Evolutionary conservation across 1,284 basidiomycete genomes (phyloP).

Genomic region (Peniophora sp.): DNA sequence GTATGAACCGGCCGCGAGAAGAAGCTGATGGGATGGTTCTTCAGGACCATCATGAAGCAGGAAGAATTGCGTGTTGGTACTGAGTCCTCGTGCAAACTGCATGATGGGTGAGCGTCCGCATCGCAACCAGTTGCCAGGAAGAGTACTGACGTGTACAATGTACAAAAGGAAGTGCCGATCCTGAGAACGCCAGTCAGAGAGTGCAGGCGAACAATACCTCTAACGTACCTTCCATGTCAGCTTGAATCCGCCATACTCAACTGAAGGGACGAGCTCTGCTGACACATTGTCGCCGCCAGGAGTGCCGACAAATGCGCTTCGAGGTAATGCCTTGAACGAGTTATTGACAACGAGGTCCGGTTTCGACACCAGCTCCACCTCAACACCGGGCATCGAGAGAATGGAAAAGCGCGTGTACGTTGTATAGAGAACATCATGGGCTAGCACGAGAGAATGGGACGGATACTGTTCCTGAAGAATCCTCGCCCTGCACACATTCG

Average conservation of each 20-base stretch:
- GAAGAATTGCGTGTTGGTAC: slow-evolving; percentile 30
- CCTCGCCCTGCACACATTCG: slow-evolving; percentile 30
- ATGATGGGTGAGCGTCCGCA: background rate
- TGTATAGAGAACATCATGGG: slow-evolving; percentile 27
- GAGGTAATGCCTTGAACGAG: slow-evolving; percentile 39
- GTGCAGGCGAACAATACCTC: background rate
- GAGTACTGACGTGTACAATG: slow-evolving; percentile 28
- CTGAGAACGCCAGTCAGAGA: slow-evolving; percentile 17
- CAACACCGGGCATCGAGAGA: slow-evolving; percentile 42
- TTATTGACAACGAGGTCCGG: slow-evolving; percentile 41
- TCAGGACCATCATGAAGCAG: slow-evolving; percentile 57
- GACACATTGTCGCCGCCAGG: slow-evolving; percentile 18
- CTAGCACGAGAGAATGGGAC: slow-evolving; percentile 48
- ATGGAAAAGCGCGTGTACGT: slow-evolving; percentile 27
- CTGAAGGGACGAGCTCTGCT: slow-evolving; percentile 42
- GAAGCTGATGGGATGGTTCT: slow-evolving; percentile 40
- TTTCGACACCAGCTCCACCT: slow-evolving; percentile 36
- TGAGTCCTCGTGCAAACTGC: slow-evolving; percentile 38
- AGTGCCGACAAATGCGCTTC: slow-evolving; percentile 22
- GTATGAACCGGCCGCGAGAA: slow-evolving; percentile 47
- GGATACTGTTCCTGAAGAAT: slow-evolving; percentile 52
- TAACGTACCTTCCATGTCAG: slow-evolving; percentile 52
- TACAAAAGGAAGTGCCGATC: slow-evolving; percentile 40
- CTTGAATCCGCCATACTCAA: slow-evolving; percentile 49
- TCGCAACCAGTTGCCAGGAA: background rate